Evolutionary conservation across 352 stramenopile genomes (phyloP).

Genomic region (Detonula confervacea): DNA sequence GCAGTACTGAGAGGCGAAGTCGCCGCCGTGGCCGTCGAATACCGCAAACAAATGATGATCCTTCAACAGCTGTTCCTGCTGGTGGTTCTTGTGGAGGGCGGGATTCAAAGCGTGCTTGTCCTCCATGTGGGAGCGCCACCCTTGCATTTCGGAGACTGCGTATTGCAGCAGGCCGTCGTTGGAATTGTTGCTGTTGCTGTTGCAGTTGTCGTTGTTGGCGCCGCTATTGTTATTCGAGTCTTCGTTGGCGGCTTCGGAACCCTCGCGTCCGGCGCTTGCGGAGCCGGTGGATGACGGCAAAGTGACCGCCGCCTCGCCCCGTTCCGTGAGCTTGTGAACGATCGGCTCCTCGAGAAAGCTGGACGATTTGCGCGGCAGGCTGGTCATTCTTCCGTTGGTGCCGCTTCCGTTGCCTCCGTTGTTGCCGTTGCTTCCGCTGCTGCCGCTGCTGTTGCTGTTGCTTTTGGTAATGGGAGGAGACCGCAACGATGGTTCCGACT

Average conservation of each 20-base stretch:
- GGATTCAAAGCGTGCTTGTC: conserved; percentile 49
- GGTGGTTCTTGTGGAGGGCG: conserved; percentile 24
- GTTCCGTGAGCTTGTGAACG: conserved; percentile 58
- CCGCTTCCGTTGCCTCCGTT: neutral
- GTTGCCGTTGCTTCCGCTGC: neutral
- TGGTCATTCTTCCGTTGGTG: too few relatives aligned
- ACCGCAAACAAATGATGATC: conserved; percentile 85
- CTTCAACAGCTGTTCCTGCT: conserved; percentile 24
- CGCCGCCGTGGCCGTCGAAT: conserved; percentile 87
- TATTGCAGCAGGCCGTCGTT: conserved; percentile 52
- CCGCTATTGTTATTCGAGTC: neutral
- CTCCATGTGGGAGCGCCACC: conserved; percentile 79
- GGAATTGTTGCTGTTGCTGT: too few relatives aligned
- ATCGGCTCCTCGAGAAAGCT: conserved; percentile 59
- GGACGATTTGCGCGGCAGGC: conserved; percentile 34
- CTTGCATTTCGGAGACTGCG: conserved; percentile 82
- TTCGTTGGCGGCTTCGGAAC: neutral
- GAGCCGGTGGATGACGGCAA: too few relatives aligned
- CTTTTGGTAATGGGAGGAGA: too few relatives aligned
- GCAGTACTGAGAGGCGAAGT: conserved; percentile 73
- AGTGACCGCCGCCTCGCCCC: conserved; percentile 44
- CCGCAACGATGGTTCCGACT: too few relatives aligned
- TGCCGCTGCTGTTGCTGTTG: too few relatives aligned
- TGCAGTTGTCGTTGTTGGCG: neutral
- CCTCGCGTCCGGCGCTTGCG: too few relatives aligned